phyloP scores from a whole-genome alignment of 2,329 filamentous ascomycete genomes.

The Penicillium crustosum region DNA sequence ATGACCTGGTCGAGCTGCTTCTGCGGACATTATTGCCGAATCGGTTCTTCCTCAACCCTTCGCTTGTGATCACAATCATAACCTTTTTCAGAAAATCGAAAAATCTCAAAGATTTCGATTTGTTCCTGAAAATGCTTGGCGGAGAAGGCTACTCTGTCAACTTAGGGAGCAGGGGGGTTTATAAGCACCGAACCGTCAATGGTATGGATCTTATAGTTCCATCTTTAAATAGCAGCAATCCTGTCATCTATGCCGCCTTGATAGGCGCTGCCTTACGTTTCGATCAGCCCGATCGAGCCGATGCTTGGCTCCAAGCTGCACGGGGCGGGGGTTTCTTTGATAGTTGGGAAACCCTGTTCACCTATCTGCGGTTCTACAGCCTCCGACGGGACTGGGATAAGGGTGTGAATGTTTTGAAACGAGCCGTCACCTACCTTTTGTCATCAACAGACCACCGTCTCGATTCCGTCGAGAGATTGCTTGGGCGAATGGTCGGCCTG shows the following conservation, averaged over 20 bases:
- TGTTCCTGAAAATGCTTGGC: slow-evolving; percentile 39
- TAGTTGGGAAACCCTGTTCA: slow-evolving; percentile 37
- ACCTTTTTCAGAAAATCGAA: slow-evolving; percentile 42
- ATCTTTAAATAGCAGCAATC: slow-evolving; percentile 34
- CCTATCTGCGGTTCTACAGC: slow-evolving; percentile 41
- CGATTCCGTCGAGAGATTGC: slow-evolving; percentile 34
- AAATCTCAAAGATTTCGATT: slow-evolving; percentile 43
- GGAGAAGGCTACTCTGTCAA: slow-evolving; percentile 39
- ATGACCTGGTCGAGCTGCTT: slow-evolving; percentile 42
- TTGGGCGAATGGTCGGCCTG: slow-evolving; percentile 42
- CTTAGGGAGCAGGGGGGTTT: slow-evolving; percentile 29
- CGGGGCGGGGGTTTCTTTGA: slow-evolving; percentile 40
- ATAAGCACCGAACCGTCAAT: slow-evolving; percentile 32
- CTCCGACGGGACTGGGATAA: slow-evolving; percentile 39
- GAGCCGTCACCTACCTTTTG: slow-evolving; percentile 38
- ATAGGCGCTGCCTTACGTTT: slow-evolving; percentile 42
- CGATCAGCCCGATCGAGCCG: slow-evolving; percentile 42
- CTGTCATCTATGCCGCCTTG: slow-evolving; percentile 37
- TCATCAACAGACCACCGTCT: slow-evolving; percentile 34
- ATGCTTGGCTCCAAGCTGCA: slow-evolving; percentile 42
- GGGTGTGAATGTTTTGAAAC: slow-evolving; percentile 33
- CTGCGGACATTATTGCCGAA: slow-evolving; percentile 41
- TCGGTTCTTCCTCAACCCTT: slow-evolving; percentile 36
- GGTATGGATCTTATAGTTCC: slow-evolving; percentile 40
- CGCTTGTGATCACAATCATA: slow-evolving; percentile 40